Conservation (phyloP, 176 grass and related monocot species). For the Elaeis guineensis region DNA sequence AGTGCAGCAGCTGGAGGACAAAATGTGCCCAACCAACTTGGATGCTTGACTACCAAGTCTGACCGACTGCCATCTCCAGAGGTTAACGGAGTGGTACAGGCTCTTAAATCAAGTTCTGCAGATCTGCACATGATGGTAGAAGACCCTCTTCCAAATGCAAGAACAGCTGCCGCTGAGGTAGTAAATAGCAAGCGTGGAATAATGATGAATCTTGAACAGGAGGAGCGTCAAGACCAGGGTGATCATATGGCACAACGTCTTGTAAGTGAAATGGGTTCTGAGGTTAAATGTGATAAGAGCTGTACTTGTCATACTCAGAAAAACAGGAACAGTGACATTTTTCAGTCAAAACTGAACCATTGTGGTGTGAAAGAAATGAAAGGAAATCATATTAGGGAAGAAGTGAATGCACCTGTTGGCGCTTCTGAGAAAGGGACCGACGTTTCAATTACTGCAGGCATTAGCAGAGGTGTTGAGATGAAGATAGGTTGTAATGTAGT, state of each 20-base stretch:
- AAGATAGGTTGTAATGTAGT: constrained; percentile 3
- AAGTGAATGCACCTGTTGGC: no score
- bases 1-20: no score
- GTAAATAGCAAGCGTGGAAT: constrained; percentile 27
- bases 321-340: not conserved
- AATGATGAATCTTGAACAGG: constrained; percentile 1
- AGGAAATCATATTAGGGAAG: no score
- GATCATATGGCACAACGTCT: not conserved
- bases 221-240: not conserved
- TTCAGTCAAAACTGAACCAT: no score
- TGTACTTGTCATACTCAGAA: constrained; percentile 4
- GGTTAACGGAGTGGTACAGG: constrained; percentile 27
- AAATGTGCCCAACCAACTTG: no score
- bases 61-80: constrained; percentile 24
- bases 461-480: no score
- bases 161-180: constrained; percentile 33
- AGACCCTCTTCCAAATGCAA: constrained; percentile 51
- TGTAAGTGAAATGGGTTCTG: not conserved
- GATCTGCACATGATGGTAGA: constrained; percentile 33
- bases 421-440: no score
- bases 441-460: no score
- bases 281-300: constrained; percentile 4
- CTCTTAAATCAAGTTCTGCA: constrained; percentile 38
- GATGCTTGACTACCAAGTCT: no score
- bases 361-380: no score